Evolutionary conservation across 371 early-diverging fungal genomes (phyloP).

Genomic region (Lichtheimia corymbifera): DNA sequence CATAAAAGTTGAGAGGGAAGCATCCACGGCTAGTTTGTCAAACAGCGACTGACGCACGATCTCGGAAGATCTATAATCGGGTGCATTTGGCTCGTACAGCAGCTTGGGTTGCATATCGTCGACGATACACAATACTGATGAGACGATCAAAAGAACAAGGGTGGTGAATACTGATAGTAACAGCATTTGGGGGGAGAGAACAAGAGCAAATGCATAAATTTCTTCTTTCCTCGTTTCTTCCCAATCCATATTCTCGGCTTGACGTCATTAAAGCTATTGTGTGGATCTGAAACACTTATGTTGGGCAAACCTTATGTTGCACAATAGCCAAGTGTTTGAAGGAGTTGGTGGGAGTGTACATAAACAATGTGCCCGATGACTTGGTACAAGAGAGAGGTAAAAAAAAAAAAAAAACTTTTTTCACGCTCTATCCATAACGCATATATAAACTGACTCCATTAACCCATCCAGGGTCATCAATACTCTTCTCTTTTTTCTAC

Average conservation of each 20-base stretch:
- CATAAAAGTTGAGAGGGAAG: constrained; percentile 45
- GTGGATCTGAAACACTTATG: constrained; percentile 12
- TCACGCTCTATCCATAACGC: neutral
- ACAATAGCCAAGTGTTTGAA: constrained; percentile 25
- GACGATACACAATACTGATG: neutral
- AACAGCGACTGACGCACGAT: constrained; percentile 36
- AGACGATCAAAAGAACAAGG: constrained; percentile 4
- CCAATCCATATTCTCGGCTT: constrained; percentile 1
- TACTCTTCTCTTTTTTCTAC: constrained; percentile 15
- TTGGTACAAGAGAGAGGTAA: neutral
- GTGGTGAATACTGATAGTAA: neutral
- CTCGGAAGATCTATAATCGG: constrained; percentile 30
- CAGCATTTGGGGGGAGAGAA: constrained; percentile 4
- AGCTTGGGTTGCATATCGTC: constrained; percentile 13
- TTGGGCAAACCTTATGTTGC: constrained; percentile 9
- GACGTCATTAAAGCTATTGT: constrained; percentile 17
- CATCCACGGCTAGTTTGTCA: constrained; percentile 48
- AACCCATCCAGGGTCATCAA: neutral
- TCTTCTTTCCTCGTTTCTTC: neutral
- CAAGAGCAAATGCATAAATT: constrained; percentile 1
- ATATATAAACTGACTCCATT: neutral
- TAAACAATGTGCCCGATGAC: constrained; percentile 31
- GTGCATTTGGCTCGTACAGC: constrained; percentile 40
- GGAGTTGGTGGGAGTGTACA: constrained; percentile 13
- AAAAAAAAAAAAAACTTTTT: constrained; percentile 18